Evolutionary conservation across 202 grass and related monocot genomes (phyloP).

Genomic region (Bolboschoenoplectus hybrid): DNA sequence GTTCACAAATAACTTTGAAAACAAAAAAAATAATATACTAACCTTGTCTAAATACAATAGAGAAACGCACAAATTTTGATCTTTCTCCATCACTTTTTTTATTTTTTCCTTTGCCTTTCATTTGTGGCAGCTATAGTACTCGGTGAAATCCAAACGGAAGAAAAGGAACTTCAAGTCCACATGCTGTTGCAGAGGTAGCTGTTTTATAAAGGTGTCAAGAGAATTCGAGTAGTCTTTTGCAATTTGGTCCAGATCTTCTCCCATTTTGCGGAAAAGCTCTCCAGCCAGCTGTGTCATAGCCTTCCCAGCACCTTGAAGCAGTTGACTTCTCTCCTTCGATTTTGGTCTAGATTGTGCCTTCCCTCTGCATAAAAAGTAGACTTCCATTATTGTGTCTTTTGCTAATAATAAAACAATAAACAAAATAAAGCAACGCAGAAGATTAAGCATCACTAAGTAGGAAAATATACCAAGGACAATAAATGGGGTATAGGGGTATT

Average conservation of each 20-base stretch:
- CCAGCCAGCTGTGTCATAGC: conserved; percentile 72
- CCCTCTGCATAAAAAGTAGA: conserved; percentile 54
- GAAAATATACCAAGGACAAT: background rate
- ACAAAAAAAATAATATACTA: conserved; percentile 21
- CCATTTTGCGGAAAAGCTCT: conserved; percentile 81
- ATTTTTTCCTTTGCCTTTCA: conserved; percentile 43
- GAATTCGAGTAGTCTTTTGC: conserved; percentile 86
- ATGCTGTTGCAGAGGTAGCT: conserved; percentile 87
- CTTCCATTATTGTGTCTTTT: conserved; percentile 11
- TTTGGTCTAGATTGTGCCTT: conserved; percentile 68
- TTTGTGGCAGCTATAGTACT: conserved; percentile 80
- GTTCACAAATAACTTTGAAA: conserved; percentile 4
- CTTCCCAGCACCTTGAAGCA: conserved; percentile 72
- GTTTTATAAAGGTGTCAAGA: conserved; percentile 86
- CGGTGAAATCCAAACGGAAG: conserved; percentile 90
- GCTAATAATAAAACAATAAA: conserved; percentile 26
- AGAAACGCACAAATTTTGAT: conserved; percentile 31
- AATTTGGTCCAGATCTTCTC: conserved; percentile 87
- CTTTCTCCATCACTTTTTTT: conserved; percentile 29
- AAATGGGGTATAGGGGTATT: background rate
- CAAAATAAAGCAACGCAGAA: background rate
- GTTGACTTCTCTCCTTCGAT: conserved; percentile 55
- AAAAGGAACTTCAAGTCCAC: conserved; percentile 92
- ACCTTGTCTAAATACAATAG: conserved; percentile 39
- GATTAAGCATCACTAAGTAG: background rate